These are phyloP conservation scores for Isabelozyma pseudorhagii DNA, from an alignment of 805 yeast genomes.

Conservation along the genomic window DNA sequence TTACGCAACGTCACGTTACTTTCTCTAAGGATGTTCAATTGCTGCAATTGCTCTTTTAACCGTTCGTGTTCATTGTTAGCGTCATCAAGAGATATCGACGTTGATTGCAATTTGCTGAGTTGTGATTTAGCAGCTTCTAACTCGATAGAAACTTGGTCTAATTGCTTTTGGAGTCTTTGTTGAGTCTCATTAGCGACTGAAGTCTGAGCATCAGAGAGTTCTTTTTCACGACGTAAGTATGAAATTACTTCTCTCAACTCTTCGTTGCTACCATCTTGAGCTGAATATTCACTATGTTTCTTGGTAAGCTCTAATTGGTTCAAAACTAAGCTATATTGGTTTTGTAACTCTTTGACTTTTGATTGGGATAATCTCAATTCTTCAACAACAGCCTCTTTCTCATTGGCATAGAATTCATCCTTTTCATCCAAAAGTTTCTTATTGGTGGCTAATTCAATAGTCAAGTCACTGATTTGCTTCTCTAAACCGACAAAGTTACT, in stretches of 20 bases:
- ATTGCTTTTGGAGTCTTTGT: slow-evolving; percentile 47
- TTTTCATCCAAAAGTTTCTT: slow-evolving; percentile 11
- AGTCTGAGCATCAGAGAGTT: slow-evolving; percentile 57
- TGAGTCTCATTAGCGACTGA: slow-evolving; percentile 45
- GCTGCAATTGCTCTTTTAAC: slow-evolving; percentile 53
- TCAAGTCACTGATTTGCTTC: slow-evolving; percentile 5
- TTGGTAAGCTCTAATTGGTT: slow-evolving; percentile 57
- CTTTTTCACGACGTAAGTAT: slow-evolving; percentile 72
- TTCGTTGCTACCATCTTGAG: slow-evolving; percentile 6
- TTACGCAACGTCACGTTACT: slow-evolving; percentile 62
- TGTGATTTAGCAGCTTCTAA: slow-evolving; percentile 52
- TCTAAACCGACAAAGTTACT: slow-evolving; percentile 14
- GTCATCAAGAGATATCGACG: slow-evolving; percentile 19
- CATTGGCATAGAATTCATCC: slow-evolving; percentile 18
- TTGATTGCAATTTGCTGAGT: slow-evolving; percentile 24
- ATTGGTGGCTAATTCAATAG: slow-evolving; percentile 6
- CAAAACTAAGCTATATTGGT: slow-evolving; percentile 67
- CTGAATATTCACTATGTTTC: slow-evolving; percentile 5
- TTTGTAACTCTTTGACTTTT: slow-evolving; percentile 53
- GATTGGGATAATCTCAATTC: slow-evolving; percentile 40
- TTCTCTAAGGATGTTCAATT: slow-evolving; percentile 62
- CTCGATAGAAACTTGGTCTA: slow-evolving; percentile 47
- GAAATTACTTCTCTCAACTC: slow-evolving; percentile 49
- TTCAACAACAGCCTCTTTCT: slow-evolving; percentile 20
- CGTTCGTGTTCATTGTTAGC: slow-evolving; percentile 43